Evolutionary conservation across 495 filamentous ascomycete genomes (phyloP).

Genomic region (Aspergillus egyptiacus): DNA sequence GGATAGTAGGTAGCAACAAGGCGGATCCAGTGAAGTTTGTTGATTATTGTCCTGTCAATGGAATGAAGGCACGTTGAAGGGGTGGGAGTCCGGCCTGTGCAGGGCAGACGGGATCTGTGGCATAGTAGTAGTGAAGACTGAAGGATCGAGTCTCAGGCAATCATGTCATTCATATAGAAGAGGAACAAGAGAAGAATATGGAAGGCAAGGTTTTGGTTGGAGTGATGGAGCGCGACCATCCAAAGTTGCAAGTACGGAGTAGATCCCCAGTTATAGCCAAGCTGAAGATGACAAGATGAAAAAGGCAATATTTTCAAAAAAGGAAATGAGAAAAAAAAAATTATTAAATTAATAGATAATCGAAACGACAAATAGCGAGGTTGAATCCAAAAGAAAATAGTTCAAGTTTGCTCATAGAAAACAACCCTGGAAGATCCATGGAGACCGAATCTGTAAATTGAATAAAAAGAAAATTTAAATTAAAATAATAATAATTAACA

Average conservation of each 20-base stretch:
- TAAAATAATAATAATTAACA: constrained; percentile 3
- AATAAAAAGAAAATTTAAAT: constrained; percentile 12
- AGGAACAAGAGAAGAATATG: constrained; percentile 13
- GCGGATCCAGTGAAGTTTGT: constrained; percentile 22
- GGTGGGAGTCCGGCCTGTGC: constrained; percentile 18
- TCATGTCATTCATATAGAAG: constrained; percentile 7
- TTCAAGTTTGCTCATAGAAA: constrained; percentile 5
- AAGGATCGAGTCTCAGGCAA: constrained; percentile 6
- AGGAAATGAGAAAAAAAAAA: constrained; percentile 16
- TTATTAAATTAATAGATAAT: constrained; percentile 11
- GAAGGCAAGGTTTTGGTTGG: constrained; percentile 16
- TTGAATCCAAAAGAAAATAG: constrained; percentile 6
- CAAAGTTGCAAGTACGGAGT: constrained; percentile 20
- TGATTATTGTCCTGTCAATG: constrained; percentile 26
- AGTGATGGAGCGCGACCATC: constrained; percentile 10
- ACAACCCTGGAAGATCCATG: constrained; percentile 10
- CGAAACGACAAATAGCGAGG: constrained; percentile 3
- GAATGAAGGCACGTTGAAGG: constrained; percentile 34
- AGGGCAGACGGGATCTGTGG: constrained; percentile 9
- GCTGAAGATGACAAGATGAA: constrained; percentile 12
- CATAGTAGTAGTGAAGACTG: constrained; percentile 10
- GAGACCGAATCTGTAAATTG: constrained; percentile 11
- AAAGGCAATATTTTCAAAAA: constrained; percentile 17
- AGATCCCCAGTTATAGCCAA: constrained; percentile 23
- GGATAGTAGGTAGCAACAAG: constrained; percentile 13